These are phyloP conservation scores for Moesziomyces sp. DNA, from an alignment of 1,284 basidiomycete species.

Conservation along the genomic window DNA sequence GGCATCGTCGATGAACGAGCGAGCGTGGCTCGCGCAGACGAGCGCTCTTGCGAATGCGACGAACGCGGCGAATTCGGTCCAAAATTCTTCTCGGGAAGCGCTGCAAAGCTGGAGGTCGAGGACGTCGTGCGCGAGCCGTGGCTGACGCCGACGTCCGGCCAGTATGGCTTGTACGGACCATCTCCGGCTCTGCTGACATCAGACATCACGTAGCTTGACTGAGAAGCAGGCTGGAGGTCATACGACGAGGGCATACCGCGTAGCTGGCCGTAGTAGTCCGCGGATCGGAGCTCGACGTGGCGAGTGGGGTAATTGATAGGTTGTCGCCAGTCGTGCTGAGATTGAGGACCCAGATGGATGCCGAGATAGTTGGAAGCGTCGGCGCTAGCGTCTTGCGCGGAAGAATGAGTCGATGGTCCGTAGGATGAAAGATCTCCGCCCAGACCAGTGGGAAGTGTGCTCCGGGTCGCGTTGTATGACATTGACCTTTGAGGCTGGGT, in stretches of 20 bases:
- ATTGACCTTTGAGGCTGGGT: slow-evolving; percentile 8
- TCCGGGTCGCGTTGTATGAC: slow-evolving; percentile 15
- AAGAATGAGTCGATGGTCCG: neutral
- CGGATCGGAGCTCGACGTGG: neutral
- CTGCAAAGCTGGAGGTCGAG: neutral
- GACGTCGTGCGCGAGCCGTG: neutral
- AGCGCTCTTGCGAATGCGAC: neutral
- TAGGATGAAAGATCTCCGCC: neutral
- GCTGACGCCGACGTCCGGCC: neutral
- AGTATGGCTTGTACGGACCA: neutral
- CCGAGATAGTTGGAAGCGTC: slow-evolving; percentile 18
- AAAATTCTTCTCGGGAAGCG: neutral
- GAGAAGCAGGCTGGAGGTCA: neutral
- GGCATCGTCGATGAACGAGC: slow-evolving; percentile 14
- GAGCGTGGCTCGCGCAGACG: neutral
- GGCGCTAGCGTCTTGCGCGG: neutral
- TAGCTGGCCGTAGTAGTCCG: slow-evolving; percentile 8
- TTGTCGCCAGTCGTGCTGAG: slow-evolving; percentile 18
- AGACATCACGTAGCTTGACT: neutral
- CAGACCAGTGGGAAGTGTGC: slow-evolving; percentile 16
- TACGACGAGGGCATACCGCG: neutral
- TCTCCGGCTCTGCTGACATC: neutral
- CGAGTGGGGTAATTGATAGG: neutral
- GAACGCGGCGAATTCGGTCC: neutral
- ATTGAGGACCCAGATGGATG: slow-evolving; percentile 10